A percentile compares a stretch with the other conserved stretches of the same genome.
These are phyloP conservation scores for Vachellia pachyceras DNA, from an alignment of 306 rosid genomes.

Conservation along the genomic window DNA sequence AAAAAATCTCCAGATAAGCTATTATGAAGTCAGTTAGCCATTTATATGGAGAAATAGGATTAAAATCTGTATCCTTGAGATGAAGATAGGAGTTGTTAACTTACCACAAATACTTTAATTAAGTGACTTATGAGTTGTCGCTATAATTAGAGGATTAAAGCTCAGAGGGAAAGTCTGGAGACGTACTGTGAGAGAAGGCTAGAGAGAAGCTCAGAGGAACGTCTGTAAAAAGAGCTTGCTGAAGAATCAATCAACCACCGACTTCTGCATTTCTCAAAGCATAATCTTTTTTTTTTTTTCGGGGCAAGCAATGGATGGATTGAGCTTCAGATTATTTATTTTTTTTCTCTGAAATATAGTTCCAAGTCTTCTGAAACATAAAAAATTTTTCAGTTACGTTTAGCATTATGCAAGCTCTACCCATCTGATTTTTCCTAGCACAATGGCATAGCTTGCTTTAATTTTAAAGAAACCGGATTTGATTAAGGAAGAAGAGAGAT, in stretches of 20 bases:
- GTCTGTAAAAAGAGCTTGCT: not conserved
- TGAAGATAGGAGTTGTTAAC: not conserved
- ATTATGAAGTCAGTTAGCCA: not conserved
- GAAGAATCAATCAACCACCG: not conserved
- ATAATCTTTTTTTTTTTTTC: too few relatives aligned
- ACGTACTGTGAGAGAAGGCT: not conserved
- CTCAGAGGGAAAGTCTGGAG: not conserved
- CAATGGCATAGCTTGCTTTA: not conserved
- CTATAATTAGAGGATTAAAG: not conserved
- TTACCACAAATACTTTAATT: not conserved
- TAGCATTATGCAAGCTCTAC: not conserved
- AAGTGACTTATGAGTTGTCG: not conserved
- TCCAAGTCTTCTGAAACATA: not conserved
- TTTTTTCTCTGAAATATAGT: not conserved
- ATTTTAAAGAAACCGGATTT: not conserved
- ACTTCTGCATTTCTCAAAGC: not conserved
- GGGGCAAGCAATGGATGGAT: not conserved
- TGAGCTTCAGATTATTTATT: not conserved
- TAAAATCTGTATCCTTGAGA: not conserved
- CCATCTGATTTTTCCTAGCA: not conserved
- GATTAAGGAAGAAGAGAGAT: not conserved
- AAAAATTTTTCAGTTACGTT: not conserved
- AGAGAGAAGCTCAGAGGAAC: constrained; percentile 1
- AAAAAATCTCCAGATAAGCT: not conserved
- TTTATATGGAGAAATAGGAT: not conserved